Conservation (phyloP, 2,329 filamentous ascomycete genomes). For the Tolypocladium ovalisporum region DNA sequence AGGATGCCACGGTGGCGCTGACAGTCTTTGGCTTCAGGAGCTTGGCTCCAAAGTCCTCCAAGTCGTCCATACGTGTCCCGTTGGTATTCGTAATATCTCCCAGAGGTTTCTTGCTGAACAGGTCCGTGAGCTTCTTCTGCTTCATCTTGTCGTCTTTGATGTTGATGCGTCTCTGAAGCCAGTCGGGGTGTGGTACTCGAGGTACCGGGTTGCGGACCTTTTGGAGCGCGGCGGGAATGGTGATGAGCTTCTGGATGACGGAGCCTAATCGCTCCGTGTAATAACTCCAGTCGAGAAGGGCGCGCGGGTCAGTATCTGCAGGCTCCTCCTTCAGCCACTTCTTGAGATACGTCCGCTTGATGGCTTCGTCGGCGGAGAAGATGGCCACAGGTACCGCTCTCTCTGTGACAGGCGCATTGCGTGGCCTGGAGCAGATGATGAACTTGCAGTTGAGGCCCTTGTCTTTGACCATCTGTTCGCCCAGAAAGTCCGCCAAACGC, state of each 20-base stretch:
- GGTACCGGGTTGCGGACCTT: slow-evolving; percentile 93
- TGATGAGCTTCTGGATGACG: slow-evolving; percentile 97
- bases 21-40: slow-evolving; percentile 55
- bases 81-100: slow-evolving; percentile 61
- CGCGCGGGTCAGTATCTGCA: slow-evolving; percentile 77
- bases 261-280: slow-evolving; percentile 92
- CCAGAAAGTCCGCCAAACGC: slow-evolving; percentile 88
- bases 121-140: slow-evolving; percentile 95
- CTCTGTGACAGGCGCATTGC: slow-evolving; percentile 86
- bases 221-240: slow-evolving; percentile 91
- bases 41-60: slow-evolving; percentile 72
- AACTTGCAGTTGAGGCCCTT: slow-evolving; percentile 99
- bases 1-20: slow-evolving; percentile 40
- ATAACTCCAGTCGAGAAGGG: slow-evolving; percentile 92
- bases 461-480: slow-evolving; percentile 98
- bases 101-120: slow-evolving; percentile 64
- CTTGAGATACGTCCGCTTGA: slow-evolving; percentile 80
- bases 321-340: slow-evolving; percentile 97
- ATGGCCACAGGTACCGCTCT: slow-evolving; percentile 91
- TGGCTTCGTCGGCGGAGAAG: slow-evolving; percentile 81
- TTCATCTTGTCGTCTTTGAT: slow-evolving; percentile 96
- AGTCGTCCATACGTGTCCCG: slow-evolving; percentile 46
- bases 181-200: slow-evolving; percentile 87
- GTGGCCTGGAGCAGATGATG: slow-evolving; percentile 84
- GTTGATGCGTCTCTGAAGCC: slow-evolving; percentile 87